phyloP scores from a whole-genome alignment of 768 basidiomycete species.

The Chalciporus sphaerocephalus region DNA sequence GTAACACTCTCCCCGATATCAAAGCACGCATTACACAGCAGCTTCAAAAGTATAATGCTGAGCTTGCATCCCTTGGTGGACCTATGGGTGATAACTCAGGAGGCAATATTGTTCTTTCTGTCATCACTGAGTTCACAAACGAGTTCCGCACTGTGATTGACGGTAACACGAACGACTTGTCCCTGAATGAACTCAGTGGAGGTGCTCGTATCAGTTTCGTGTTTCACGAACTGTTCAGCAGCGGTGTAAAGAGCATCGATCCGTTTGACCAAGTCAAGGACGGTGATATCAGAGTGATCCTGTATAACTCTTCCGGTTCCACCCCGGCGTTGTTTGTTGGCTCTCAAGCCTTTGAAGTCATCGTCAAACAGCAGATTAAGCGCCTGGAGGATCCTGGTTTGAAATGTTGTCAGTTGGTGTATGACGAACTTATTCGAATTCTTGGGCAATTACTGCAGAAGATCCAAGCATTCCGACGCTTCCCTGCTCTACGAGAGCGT shows the following conservation, averaged over 20 bases:
- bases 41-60: slow-evolving; percentile 81
- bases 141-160: slow-evolving; percentile 98
- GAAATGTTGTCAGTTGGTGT: slow-evolving; percentile 93
- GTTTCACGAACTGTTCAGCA: slow-evolving; percentile 97
- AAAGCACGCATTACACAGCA: slow-evolving; percentile 92
- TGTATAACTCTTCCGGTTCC: slow-evolving; percentile 98
- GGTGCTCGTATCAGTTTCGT: slow-evolving; percentile 99
- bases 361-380: slow-evolving; percentile 98
- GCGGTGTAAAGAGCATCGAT: slow-evolving; percentile 92
- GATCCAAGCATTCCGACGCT: slow-evolving; percentile 93
- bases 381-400: slow-evolving; percentile 90
- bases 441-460: slow-evolving; percentile 86
- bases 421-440: slow-evolving; percentile 96
- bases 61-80: slow-evolving; percentile 82
- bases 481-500: slow-evolving; percentile 91
- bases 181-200: slow-evolving; percentile 94
- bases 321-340: slow-evolving; percentile 96
- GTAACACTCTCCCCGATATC: slow-evolving; percentile 96
- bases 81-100: slow-evolving; percentile 79
- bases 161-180: slow-evolving; percentile 94
- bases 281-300: slow-evolving; percentile 90
- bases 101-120: slow-evolving; percentile 89
- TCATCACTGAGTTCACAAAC: slow-evolving; percentile 96
- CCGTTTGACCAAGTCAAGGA: slow-evolving; percentile 99
- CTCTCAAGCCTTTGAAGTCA: slow-evolving; percentile 95